Evolutionary conservation across 2,329 filamentous ascomycete genomes (phyloP).

Genomic region (Calonectria leucothoes): DNA sequence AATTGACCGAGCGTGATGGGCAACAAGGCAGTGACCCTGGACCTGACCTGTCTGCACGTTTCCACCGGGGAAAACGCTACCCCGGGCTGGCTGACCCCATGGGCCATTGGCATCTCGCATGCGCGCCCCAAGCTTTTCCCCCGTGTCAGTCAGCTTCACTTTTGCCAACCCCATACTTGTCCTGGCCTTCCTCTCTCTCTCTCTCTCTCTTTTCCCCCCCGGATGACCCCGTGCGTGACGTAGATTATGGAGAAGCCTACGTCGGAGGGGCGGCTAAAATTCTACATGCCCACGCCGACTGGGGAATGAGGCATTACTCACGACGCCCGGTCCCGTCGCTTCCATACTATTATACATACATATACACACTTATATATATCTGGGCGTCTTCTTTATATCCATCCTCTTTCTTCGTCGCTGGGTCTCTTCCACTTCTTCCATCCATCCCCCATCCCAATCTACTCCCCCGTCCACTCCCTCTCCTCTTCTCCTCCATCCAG

Average conservation of each 20-base stretch:
- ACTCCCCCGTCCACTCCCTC: neutral
- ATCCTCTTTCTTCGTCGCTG: neutral
- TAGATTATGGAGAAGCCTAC: slow-evolving; percentile 21
- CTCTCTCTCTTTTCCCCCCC: no score
- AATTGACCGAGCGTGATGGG: neutral
- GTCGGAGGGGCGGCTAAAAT: neutral
- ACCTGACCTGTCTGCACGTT: neutral
- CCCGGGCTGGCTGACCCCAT: slow-evolving; percentile 17
- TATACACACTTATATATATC: neutral
- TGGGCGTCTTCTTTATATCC: neutral
- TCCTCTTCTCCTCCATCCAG: neutral
- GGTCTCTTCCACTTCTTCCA: neutral
- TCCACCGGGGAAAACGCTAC: slow-evolving; percentile 19
- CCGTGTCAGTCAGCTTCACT: slow-evolving; percentile 5
- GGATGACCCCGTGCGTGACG: slow-evolving; percentile 4
- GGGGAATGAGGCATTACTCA: slow-evolving; percentile 19
- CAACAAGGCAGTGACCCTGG: neutral
- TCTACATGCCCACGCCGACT: slow-evolving; percentile 22
- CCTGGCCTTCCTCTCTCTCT: no score
- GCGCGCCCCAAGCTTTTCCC: slow-evolving; percentile 12
- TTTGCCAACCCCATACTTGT: slow-evolving; percentile 15
- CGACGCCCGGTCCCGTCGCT: neutral
- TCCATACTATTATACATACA: neutral
- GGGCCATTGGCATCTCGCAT: neutral
- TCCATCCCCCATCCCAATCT: neutral